Evolutionary conservation across 2,329 filamentous ascomycete species (phyloP).

Genomic region (Tolypocladium endophyticum): DNA sequence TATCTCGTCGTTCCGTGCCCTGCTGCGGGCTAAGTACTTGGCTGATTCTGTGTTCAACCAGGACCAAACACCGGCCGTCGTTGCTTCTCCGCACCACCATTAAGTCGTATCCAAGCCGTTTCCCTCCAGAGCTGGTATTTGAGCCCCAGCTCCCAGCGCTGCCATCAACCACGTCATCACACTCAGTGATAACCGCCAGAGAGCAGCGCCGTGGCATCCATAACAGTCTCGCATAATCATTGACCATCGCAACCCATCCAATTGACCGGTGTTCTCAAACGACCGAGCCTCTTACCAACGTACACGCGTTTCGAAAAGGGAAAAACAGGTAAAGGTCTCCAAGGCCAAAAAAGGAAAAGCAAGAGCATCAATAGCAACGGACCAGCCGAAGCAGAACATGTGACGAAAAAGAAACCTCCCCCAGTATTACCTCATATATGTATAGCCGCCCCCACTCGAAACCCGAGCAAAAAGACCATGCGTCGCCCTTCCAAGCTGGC

Average conservation of each 20-base stretch:
- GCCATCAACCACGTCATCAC: neutral
- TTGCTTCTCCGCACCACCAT: neutral
- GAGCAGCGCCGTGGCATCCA: neutral
- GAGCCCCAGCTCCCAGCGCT: neutral
- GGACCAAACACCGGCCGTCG: neutral
- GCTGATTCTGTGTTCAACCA: neutral
- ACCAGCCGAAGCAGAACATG: slow-evolving; percentile 22
- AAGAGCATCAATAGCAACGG: slow-evolving; percentile 12
- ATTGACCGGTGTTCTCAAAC: neutral
- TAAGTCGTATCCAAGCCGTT: neutral
- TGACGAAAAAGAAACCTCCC: slow-evolving; percentile 2
- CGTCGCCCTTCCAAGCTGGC: slow-evolving; percentile 11
- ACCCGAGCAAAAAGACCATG: slow-evolving; percentile 10
- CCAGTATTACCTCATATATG: slow-evolving; percentile 12
- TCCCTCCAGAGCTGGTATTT: neutral
- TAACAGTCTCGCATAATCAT: neutral
- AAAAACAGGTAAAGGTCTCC: neutral
- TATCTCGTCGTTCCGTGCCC: neutral
- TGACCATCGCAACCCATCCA: slow-evolving; percentile 1
- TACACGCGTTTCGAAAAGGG: neutral
- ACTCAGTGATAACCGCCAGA: neutral
- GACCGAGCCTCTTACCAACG: slow-evolving; percentile 1
- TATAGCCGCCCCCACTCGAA: slow-evolving; percentile 6
- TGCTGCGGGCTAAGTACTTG: neutral
- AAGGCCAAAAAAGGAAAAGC: neutral